phyloP scores from a whole-genome alignment of 129 eudicot genomes.

The Lonicera japonica region DNA sequence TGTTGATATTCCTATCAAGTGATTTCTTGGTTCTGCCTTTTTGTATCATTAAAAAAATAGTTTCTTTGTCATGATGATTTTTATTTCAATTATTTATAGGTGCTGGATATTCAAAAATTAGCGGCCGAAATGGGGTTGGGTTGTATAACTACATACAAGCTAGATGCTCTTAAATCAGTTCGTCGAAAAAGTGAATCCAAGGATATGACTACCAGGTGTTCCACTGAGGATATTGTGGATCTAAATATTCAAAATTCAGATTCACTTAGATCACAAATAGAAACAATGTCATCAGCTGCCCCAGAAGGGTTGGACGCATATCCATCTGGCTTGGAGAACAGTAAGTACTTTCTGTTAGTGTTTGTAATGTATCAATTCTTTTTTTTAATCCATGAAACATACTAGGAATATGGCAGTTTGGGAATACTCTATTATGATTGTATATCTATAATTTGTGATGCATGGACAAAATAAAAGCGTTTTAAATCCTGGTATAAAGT shows the following conservation, averaged over 20 bases:
- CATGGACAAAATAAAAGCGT: too few relatives aligned
- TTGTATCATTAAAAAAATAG: too few relatives aligned
- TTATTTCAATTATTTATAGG: slow-evolving; percentile 28
- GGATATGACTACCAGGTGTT: slow-evolving; percentile 9
- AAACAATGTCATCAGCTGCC: slow-evolving; percentile 13
- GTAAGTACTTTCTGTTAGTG: slow-evolving; percentile 12
- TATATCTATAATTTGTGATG: too few relatives aligned
- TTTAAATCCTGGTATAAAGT: too few relatives aligned
- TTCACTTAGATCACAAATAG: slow-evolving; percentile 9
- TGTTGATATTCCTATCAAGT: too few relatives aligned
- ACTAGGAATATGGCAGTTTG: not conserved
- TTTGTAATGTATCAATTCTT: not conserved
- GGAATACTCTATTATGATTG: not conserved
- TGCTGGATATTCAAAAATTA: slow-evolving; percentile 64
- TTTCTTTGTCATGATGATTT: not conserved
- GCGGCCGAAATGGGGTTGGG: slow-evolving; percentile 78
- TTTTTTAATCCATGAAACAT: not conserved
- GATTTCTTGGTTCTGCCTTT: too few relatives aligned
- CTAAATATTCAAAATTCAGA: slow-evolving; percentile 18
- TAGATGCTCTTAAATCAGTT: slow-evolving; percentile 91
- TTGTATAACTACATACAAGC: slow-evolving; percentile 66
- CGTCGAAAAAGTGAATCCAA: slow-evolving; percentile 22
- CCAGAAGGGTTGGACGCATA: slow-evolving; percentile 8
- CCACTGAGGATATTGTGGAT: slow-evolving; percentile 19
- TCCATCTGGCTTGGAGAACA: not conserved